phyloP scores from a whole-genome alignment of 331 rosid species.

The Rhamnella rubrinervis region DNA sequence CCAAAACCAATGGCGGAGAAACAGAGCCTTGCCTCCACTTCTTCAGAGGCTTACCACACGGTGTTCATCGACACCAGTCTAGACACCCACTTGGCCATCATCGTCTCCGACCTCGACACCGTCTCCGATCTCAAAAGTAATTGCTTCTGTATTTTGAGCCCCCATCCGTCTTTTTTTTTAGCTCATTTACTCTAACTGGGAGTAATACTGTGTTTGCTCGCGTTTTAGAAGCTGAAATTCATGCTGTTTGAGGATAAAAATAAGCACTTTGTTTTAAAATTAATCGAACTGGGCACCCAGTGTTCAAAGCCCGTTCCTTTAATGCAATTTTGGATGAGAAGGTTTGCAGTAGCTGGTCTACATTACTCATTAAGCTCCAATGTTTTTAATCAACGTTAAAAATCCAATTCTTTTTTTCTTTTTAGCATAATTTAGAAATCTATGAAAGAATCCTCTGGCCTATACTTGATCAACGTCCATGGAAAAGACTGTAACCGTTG shows the following conservation, averaged over 20 bases:
- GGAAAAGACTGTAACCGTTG: not conserved
- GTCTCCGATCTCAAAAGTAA: conserved; percentile 44
- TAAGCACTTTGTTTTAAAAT: not conserved
- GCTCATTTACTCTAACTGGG: not conserved
- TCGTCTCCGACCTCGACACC: conserved; percentile 36
- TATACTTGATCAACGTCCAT: too few species aligned
- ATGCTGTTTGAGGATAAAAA: not conserved
- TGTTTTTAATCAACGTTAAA: too few species aligned
- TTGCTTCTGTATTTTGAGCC: not conserved
- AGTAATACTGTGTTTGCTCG: not conserved
- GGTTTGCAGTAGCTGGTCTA: too few species aligned
- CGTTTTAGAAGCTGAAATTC: not conserved
- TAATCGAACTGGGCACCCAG: not conserved
- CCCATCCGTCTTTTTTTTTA: too few species aligned
- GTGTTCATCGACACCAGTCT: conserved; percentile 73
- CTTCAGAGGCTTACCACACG: conserved; percentile 13
- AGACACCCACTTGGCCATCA: conserved; percentile 61
- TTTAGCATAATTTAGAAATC: too few species aligned
- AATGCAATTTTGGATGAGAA: too few species aligned
- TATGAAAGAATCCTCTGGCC: too few species aligned
- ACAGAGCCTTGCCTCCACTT: conserved; percentile 12
- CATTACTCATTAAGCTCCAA: too few species aligned
- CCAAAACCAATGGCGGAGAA: conserved; percentile 25
- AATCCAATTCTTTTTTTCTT: too few species aligned
- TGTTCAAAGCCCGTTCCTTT: too few species aligned